Evolutionary conservation across 176 grass and related monocot genomes (phyloP).

Genomic region (Bothriochloa decipiens): DNA sequence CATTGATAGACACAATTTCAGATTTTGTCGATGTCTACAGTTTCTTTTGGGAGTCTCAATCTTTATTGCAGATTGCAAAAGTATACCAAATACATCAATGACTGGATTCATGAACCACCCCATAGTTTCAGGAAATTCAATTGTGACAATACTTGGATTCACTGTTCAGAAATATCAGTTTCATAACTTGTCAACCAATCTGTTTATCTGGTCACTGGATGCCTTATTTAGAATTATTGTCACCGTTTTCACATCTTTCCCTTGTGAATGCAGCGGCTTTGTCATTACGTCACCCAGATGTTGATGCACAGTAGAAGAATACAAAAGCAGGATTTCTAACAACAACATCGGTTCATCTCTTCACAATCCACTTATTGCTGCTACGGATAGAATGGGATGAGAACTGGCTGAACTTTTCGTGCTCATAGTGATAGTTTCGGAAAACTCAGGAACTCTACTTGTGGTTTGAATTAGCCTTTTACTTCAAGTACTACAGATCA

Average conservation of each 20-base stretch:
- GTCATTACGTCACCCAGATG: neutral
- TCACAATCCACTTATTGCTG: neutral
- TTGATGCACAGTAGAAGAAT: neutral
- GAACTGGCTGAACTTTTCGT: neutral
- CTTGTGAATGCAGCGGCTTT: neutral
- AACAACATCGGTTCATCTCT: neutral
- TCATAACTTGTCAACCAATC: neutral
- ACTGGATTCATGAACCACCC: neutral
- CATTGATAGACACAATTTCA: too few relatives aligned
- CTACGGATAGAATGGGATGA: neutral
- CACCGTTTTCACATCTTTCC: neutral
- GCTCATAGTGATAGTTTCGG: neutral
- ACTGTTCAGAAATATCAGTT: neutral
- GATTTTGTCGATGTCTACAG: too few relatives aligned
- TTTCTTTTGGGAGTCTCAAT: too few relatives aligned
- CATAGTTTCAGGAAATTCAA: neutral
- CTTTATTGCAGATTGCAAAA: neutral
- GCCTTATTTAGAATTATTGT: neutral
- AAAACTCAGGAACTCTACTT: neutral
- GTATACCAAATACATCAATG: too few relatives aligned
- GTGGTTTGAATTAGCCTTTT: neutral
- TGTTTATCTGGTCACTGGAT: neutral
- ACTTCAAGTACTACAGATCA: neutral
- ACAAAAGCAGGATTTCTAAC: constrained; percentile 1
- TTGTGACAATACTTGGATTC: neutral